Base-by-base conservation (phyloP, 73 alveolate species). In the Paramecium caudatum region DNA sequence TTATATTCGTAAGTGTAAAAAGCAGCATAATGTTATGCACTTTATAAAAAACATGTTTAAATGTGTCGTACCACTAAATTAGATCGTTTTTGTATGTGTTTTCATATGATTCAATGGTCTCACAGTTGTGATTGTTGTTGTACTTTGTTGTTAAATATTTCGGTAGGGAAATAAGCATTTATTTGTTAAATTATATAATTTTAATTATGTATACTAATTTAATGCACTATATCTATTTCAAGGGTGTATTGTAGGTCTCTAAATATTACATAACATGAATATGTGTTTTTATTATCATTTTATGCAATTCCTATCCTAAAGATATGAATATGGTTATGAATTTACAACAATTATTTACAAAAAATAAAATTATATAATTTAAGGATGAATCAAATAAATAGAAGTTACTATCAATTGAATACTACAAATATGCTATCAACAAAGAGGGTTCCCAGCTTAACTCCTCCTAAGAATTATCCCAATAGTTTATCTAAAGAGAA, bases 381-480 rank as follows among this genome's bases (percentile, higher is more conserved):
- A 55, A 27, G 12, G 30, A 55, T 55, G 80, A 55, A 23, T 55
- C 21, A 25, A 74, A 74, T 21, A 10, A 74, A 74, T 74, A 30
- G 88, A 30, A 74, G 88, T 45, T 74, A 74, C 88, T 74, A 74
- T 19, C 47, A 65, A 33, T 30, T 65, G 19, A 74, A 74, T 45
- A 34, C 88, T 36, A 34, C 43, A 30, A 74, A 45, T 27, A 41
- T 74, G 15, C 55, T 74, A 36, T 41, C 62, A 41, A 43, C 62
- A 0, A 41, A 74, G 47, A 74, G 88, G 43, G 47, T 74, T 21
- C 88, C 88, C 5, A 74, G 88, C 32, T 30, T 74, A 25, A 74
- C 88, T 37, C 88, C 88, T 6, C 69, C 88, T 7, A 74, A 74
- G 32, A 36, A 37, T 37, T 41, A 37, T 30, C 61, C 84, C 17